Evolutionary conservation across 1,139 yeast genomes (phyloP).

Genomic region (Pneumocystis murina): DNA sequence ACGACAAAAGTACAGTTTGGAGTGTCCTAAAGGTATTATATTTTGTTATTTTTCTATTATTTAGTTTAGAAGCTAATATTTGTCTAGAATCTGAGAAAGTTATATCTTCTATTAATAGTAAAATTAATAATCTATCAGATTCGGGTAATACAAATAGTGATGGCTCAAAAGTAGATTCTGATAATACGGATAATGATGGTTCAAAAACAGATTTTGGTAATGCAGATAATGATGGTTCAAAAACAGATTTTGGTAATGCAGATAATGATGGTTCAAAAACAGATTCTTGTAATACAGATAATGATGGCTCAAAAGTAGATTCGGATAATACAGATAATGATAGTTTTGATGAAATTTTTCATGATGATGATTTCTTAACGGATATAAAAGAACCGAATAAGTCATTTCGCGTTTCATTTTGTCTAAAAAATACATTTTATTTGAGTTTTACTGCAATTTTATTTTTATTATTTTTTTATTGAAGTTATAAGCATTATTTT

Average conservation of each 20-base stretch:
- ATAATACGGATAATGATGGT: too few species aligned
- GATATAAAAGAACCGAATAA: neutral
- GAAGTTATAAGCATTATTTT: neutral
- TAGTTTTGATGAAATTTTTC: too few species aligned
- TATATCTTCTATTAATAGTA: neutral
- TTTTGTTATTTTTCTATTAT: neutral
- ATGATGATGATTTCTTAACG: neutral
- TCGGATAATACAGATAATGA: neutral
- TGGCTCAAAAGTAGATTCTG: neutral
- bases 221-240: neutral
- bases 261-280: too few species aligned
- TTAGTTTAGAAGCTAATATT: neutral
- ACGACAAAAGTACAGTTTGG: constrained; percentile 12
- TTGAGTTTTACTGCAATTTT: neutral
- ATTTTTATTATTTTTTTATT: neutral
- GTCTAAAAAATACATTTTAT: neutral
- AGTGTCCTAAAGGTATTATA: constrained; percentile 3
- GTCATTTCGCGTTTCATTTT: neutral
- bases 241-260: neutral
- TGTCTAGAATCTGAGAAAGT: neutral
- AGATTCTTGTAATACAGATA: too few species aligned
- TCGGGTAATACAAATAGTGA: neutral
- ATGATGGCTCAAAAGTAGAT: neutral
- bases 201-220: neutral
- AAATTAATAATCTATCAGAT: neutral